A percentile compares a stretch with the other conserved stretches of the same genome.
Evolutionary conservation across 257 asterid genomes (phyloP).

Genomic region (Cynanchum wilfordii): DNA sequence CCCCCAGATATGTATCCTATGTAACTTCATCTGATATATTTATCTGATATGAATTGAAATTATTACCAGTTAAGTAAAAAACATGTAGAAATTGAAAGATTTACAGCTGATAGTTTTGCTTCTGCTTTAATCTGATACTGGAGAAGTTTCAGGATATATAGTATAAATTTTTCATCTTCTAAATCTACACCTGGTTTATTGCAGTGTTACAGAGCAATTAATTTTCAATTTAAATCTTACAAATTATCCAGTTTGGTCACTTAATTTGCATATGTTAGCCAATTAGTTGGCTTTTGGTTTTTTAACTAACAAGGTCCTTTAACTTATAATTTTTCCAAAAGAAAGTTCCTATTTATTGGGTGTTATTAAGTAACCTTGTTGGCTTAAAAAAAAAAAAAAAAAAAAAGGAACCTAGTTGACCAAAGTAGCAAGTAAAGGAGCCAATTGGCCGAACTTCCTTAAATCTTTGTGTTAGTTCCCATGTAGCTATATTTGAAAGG

Average conservation of each 20-base stretch:
- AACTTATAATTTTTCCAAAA: no score
- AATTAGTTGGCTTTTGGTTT: no score
- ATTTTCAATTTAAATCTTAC: background rate
- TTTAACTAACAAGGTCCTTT: no score
- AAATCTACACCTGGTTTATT: background rate
- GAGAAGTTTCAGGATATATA: background rate
- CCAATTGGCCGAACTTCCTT: no score
- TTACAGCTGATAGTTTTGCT: background rate
- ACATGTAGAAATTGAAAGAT: background rate
- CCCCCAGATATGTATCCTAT: conserved; percentile 88
- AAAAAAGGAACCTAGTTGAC: no score
- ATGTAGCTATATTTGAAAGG: background rate
- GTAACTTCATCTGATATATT: conserved; percentile 5
- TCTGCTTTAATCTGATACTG: background rate
- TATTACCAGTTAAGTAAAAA: background rate
- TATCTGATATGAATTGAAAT: background rate
- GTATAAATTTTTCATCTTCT: background rate
- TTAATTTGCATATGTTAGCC: no score
- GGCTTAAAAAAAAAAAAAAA: no score
- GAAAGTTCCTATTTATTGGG: no score
- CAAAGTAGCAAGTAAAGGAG: no score
- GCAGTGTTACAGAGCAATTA: background rate
- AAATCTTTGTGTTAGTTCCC: background rate
- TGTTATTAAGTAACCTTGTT: no score
- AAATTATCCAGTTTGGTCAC: no score